Base-by-base conservation (phyloP, 805 yeast genomes). In the Candida corydali region DNA sequence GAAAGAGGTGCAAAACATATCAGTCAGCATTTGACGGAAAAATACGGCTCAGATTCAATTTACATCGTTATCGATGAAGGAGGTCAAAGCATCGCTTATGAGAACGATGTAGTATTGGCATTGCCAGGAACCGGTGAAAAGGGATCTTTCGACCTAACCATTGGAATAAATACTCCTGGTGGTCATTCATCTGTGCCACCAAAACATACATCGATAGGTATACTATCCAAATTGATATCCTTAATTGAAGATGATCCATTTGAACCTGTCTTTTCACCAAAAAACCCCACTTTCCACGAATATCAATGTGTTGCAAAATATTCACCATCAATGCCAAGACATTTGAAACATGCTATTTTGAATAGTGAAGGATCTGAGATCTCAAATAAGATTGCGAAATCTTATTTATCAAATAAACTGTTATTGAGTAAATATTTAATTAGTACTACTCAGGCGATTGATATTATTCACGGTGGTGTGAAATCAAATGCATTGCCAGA, bases 171-270 rank as follows among this genome's bases (percentile, higher is more conserved):
- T 17, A 78, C 84, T 15, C 76, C 78, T 10, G 94, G 94, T 26
- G 94, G 94, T 7, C 94, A 84, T 52, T 78, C 91, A 1, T 81
- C 89, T 7, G 55, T 72, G n/a, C 93, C 94, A 7, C 91, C 89
- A 2, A 81, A 76, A 32, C 93, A 86, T 51, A 84, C 94, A 4
- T 72, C 83, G 2, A 83, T 86, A 58, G 95, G 93, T 9, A 71
- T 86, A 25, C 64, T 80, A 35, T 68, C 86, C 2, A 78, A 81
- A 39, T 62, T 85, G 38, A 65, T 80, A 8, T 56, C 64, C 8
- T 46, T 55, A 12, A 62, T 86, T 27, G 95, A 87, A 55, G 54
- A 57, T 8, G 70, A 75, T 41, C 81, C 80, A 6, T 80, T 64
- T 49, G 52, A 60, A 14, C 65, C 80, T 1, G 43, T 61, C 9